phyloP scores from a whole-genome alignment of 2,329 filamentous ascomycete species.

The Claviceps fusiformis region DNA sequence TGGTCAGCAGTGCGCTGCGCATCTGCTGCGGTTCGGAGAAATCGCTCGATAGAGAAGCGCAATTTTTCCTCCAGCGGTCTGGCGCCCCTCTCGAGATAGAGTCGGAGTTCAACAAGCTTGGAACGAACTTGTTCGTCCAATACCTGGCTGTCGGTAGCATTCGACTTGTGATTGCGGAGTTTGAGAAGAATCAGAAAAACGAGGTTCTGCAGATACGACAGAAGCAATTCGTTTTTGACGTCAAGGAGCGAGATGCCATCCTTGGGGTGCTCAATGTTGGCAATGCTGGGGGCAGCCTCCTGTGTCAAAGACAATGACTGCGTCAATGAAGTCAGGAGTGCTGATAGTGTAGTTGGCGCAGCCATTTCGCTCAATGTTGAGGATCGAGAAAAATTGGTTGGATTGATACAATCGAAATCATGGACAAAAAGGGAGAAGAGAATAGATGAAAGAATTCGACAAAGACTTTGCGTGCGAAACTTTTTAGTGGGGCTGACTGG shows the following conservation, averaged over 20 bases:
- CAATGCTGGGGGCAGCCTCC: conserved; percentile 49
- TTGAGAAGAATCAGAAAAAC: conserved; percentile 78
- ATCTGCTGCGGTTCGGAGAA: conserved; percentile 75
- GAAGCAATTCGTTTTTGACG: conserved; percentile 90
- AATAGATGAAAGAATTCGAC: neutral
- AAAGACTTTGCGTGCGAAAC: conserved; percentile 4
- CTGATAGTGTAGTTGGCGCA: conserved; percentile 33
- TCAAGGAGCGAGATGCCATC: conserved; percentile 91
- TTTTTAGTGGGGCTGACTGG: conserved; percentile 11
- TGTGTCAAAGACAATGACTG: conserved; percentile 49
- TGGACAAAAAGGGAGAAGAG: neutral
- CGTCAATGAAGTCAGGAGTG: conserved; percentile 38
- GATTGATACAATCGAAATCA: neutral
- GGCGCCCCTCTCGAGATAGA: conserved; percentile 88
- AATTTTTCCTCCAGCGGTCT: conserved; percentile 79
- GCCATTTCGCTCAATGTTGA: conserved; percentile 27
- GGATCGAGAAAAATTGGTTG: neutral
- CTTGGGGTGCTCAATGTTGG: conserved; percentile 55
- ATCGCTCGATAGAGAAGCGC: conserved; percentile 93
- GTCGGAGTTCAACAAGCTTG: conserved; percentile 80
- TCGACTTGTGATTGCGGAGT: conserved; percentile 42
- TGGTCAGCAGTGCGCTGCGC: conserved; percentile 32
- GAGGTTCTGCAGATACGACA: conserved; percentile 90
- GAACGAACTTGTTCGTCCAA: conserved; percentile 56
- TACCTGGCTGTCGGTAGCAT: conserved; percentile 21